Conservation (phyloP, 2,329 filamentous ascomycete species). For the Trichoderma sp. region DNA sequence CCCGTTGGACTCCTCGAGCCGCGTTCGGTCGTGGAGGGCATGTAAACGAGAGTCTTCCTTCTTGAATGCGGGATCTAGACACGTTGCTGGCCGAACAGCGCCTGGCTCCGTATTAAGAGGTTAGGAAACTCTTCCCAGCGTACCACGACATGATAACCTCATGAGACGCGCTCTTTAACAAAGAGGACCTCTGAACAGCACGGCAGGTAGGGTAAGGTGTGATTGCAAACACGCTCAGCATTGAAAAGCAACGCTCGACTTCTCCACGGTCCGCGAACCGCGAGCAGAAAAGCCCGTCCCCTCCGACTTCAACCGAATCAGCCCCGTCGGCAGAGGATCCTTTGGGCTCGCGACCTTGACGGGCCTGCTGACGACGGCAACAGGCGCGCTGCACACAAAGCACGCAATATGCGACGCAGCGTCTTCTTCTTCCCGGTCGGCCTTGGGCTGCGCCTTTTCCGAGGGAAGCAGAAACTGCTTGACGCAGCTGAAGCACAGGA, state of each 20-base stretch:
- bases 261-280: constrained; percentile 82
- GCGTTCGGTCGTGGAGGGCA: too few relatives aligned
- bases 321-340: constrained; percentile 65
- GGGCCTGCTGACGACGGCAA: constrained; percentile 64
- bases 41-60: too few relatives aligned
- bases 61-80: too few relatives aligned
- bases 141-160: background rate
- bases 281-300: constrained; percentile 91
- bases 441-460: constrained; percentile 41
- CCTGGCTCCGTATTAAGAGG: background rate
- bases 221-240: constrained; percentile 52
- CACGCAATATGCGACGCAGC: constrained; percentile 59
- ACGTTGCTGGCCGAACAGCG: too few relatives aligned
- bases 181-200: too few relatives aligned
- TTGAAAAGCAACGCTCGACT: constrained; percentile 77
- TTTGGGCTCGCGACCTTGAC: constrained; percentile 49
- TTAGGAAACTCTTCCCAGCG: too few relatives aligned
- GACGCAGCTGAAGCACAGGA: constrained; percentile 83
- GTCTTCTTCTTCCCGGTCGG: constrained; percentile 40
- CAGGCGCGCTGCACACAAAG: constrained; percentile 82
- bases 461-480: constrained; percentile 75
- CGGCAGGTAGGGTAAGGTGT: background rate
- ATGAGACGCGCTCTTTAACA: background rate
- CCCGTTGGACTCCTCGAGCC: too few relatives aligned
- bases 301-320: constrained; percentile 80